Evolutionary conservation across 805 yeast genomes (phyloP), one percentile per base, ranked within the genome.

Genomic region (Ogataea thermomethanolica): DNA sequence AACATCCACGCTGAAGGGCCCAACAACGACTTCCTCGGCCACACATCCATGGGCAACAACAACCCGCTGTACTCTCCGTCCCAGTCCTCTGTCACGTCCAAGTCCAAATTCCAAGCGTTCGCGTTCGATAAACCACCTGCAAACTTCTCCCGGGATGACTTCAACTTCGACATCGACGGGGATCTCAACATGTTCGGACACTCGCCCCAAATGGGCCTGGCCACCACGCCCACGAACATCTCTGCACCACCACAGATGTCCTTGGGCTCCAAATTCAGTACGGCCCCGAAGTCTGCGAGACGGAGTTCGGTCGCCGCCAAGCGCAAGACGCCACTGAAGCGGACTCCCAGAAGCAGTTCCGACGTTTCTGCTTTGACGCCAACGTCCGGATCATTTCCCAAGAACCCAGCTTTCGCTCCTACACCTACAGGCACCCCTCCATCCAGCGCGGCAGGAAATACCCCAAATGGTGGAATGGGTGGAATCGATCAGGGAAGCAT

Each of bases 171-270:
- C 41, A 21, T 53, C 11, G 62, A 58, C 21, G 61, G 61, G 2
- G 63, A 58, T 48, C 25, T 56, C 36, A 51, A 54, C 32, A 54
- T 57, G 58, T 48, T 56, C 34, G 61, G 56, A 14, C 32, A 41
- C 8, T 27, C 52, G 29, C 32, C 49, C 13, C 37, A 23, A n/a
- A 13, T 28, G 13, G 29, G 33, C 11, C 24, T 28, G 31, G 41
- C 29, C 25, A 28, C 40, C 25, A 28, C 44, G 7, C 37, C 44
- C 22, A 36, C 37, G 14, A 34, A 26, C 30, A 22, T 33, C 25
- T 25, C 40, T 13, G 22, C 38, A n/a, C 34, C 38, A n/a, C 34
- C 38, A 11, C 14, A 14, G 1, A 2, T 17, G 21, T 9, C 26
- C 6, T 13, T 21, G 21, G 39, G 31, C 29, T 4, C 43, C 33